A percentile compares a stretch with the other conserved stretches of the same genome.
These are phyloP conservation scores for Saccharum spontaneum DNA, from an alignment of 176 grass and related monocot genomes.

Conservation along the genomic window DNA sequence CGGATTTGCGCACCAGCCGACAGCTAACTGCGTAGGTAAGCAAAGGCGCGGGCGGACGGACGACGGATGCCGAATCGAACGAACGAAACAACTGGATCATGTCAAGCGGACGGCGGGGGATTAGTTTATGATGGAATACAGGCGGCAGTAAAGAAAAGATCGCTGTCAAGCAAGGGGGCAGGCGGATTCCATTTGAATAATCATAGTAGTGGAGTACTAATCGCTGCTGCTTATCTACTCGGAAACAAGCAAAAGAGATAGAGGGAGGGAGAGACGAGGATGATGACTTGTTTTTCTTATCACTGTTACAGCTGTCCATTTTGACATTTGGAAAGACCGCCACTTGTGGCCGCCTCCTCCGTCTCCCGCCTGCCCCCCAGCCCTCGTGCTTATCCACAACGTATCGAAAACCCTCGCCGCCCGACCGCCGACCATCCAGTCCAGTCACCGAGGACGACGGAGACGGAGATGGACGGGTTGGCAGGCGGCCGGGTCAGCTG, in stretches of 20 bases:
- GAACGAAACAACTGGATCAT: constrained; percentile 26
- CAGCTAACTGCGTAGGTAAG: constrained; percentile 32
- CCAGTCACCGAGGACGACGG: too few species aligned
- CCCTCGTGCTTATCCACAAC: constrained; percentile 55
- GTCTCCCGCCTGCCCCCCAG: constrained; percentile 1
- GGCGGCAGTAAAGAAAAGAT: neutral
- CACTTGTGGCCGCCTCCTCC: constrained; percentile 45
- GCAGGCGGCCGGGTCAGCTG: neutral
- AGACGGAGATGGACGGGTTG: neutral
- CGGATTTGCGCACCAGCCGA: constrained; percentile 43
- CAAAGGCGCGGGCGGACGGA: neutral
- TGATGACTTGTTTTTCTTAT: constrained; percentile 50
- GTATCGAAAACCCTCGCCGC: constrained; percentile 33
- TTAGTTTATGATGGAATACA: neutral
- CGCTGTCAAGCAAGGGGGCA: neutral
- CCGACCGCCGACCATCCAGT: neutral
- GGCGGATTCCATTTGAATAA: constrained; percentile 23
- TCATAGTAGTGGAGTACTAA: constrained; percentile 8
- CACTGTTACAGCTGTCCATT: constrained; percentile 61
- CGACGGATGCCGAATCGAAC: neutral
- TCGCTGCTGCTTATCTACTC: constrained; percentile 55
- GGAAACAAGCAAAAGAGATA: constrained; percentile 10
- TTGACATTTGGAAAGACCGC: constrained; percentile 63
- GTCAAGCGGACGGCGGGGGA: neutral
- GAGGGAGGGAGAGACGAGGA: neutral